A percentile compares a stretch with the other conserved stretches of the same genome.
Conservation (phyloP, 2,329 filamentous ascomycete species). For the Fusarium sambucinum region DNA sequence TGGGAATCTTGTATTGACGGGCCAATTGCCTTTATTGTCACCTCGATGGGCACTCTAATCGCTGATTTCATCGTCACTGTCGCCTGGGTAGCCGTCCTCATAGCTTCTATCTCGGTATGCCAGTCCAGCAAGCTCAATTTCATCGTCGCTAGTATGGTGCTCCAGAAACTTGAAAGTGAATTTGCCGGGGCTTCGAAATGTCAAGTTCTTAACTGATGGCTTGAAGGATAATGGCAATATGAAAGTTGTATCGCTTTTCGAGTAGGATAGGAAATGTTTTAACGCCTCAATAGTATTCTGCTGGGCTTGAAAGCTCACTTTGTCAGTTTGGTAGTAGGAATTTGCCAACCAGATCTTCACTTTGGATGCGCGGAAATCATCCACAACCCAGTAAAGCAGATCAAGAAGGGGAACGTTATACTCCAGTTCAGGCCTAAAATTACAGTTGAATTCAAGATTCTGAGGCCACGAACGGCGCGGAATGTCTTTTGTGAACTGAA, state of each 20-base stretch:
- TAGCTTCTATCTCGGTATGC: neutral
- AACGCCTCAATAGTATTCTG: neutral
- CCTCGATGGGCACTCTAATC: neutral
- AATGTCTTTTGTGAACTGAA: neutral
- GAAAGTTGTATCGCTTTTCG: neutral
- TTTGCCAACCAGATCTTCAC: neutral
- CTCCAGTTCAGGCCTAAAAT: neutral
- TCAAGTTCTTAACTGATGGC: neutral
- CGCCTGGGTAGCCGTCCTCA: neutral
- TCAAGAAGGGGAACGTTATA: neutral
- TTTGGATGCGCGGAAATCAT: neutral
- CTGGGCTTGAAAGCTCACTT: neutral
- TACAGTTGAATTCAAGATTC: neutral
- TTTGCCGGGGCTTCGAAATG: neutral
- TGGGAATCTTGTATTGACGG: too few species aligned
- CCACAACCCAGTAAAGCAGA: neutral
- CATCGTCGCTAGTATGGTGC: neutral
- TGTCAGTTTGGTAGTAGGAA: neutral
- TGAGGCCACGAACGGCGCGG: neutral
- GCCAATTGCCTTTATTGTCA: neutral
- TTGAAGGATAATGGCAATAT: neutral
- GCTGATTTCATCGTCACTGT: neutral
- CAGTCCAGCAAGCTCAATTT: neutral
- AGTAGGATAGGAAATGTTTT: neutral
- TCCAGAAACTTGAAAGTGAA: neutral